Base-by-base conservation (phyloP, 73 alveolate species). In the Stentor roeselii region DNA sequence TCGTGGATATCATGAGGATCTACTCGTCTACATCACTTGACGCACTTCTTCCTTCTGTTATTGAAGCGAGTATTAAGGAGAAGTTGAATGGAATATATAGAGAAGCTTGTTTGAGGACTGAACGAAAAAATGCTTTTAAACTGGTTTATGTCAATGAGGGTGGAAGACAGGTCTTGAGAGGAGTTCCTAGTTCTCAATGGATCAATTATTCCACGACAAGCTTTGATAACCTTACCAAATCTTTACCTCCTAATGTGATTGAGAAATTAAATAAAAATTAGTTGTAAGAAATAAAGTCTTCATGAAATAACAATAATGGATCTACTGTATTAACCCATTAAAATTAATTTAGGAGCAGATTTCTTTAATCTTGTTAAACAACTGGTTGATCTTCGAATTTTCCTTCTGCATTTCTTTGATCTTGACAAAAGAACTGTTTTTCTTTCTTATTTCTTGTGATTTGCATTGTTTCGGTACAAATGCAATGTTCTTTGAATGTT, bases 191-290 rank as follows among this genome's bases (percentile, higher is more conserved):
- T 30, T 32, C n/a, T 27, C 41, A 67, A 40, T 67, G 80, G 80
- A 67, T 67, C 21, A 67, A 67, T 67, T 67, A 67, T 67, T 67
- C 80, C 14, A 67, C 80, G 34, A 67, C 37, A 32, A 40, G 34
- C 34, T 21, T 67, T 34, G 80, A 67, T 30, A 40, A 14, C 27
- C 41, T 67, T 27, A 30, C 41, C 41, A 67, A 40, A 40, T 67
- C 80, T n/a, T 40, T 67, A 21, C 80, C 80, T 67, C 80, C 80
- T 21, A 67, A 67, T 67, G 80, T 67, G 14, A 67, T 67, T 21
- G 41, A 67, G 34, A 21, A 32, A 67, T 34, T 67, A 30, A 67
- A 50, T 50, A 50, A 11, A 21, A 50, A 50, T 11, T 50, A 50
- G 67, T n/a, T n/a, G n/a, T n/a, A n/a, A n/a, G n/a, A n/a, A n/a